Percentiles rank a stretch among this genome's conserved stretches.
These are phyloP conservation scores for Colletotrichum incanum DNA, from an alignment of 2,329 filamentous ascomycete genomes.

Conservation along the genomic window DNA sequence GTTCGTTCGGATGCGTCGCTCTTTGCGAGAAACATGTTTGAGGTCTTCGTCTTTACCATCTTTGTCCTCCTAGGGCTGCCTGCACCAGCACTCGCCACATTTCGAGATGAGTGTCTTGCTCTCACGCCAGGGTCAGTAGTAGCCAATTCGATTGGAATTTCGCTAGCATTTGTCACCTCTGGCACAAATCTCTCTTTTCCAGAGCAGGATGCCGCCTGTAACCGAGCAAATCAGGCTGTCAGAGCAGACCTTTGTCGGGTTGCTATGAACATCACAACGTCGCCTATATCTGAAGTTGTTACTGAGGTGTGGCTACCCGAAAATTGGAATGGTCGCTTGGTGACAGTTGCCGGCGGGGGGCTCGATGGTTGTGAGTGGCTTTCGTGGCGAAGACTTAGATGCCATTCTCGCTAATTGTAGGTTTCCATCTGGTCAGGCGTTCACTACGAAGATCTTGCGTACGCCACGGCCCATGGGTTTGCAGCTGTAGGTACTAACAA, in stretches of 20 bases:
- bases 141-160: slow-evolving; percentile 48
- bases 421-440: slow-evolving; percentile 50
- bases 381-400: not conserved
- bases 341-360: slow-evolving; percentile 66
- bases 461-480: slow-evolving; percentile 60
- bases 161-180: slow-evolving; percentile 18
- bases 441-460: slow-evolving; percentile 63
- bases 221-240: slow-evolving; percentile 36
- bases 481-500: slow-evolving; percentile 66
- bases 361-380: slow-evolving; percentile 59
- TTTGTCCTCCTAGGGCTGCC: slow-evolving; percentile 12
- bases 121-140: slow-evolving; percentile 15
- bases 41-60: not conserved
- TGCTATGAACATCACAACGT: slow-evolving; percentile 48
- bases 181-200: slow-evolving; percentile 53
- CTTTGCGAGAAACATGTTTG: not conserved
- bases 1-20: not conserved
- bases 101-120: slow-evolving; percentile 33
- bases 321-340: slow-evolving; percentile 61
- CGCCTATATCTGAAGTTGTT: slow-evolving; percentile 59
- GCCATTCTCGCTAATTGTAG: not conserved
- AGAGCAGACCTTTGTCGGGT: slow-evolving; percentile 49
- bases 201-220: slow-evolving; percentile 54
- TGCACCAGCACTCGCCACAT: not conserved
- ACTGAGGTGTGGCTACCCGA: slow-evolving; percentile 64